Conservation (phyloP, 768 basidiomycete genomes). For the Termitomyces sp. region DNA sequence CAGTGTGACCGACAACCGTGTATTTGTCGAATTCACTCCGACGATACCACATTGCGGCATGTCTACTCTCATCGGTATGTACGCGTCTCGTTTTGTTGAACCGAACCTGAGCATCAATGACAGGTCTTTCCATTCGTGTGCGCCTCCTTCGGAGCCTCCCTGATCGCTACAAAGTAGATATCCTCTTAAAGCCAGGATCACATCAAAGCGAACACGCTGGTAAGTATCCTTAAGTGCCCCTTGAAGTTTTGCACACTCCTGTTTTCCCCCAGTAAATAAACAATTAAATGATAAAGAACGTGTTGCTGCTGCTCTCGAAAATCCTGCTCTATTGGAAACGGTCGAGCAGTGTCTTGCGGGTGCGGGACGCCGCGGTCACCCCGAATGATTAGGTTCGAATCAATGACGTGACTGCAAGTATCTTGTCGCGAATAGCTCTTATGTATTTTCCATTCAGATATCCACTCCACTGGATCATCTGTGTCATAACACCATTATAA, state of each 20-base stretch:
- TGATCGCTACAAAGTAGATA: conserved; percentile 91
- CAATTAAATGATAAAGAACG: conserved; percentile 99
- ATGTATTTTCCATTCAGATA: conserved; percentile 3
- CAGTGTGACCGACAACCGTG: conserved; percentile 48
- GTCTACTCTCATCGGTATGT: conserved; percentile 91
- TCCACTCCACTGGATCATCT: background rate
- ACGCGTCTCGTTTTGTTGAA: conserved; percentile 11
- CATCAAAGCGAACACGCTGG: conserved; percentile 94
- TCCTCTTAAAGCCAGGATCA: conserved; percentile 88
- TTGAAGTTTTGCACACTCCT: background rate
- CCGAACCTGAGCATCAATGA: conserved; percentile 6
- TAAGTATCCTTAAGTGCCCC: conserved; percentile 30
- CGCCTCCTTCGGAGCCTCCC: conserved; percentile 87
- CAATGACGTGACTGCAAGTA: background rate
- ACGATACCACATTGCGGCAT: conserved; percentile 97
- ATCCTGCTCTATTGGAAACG: conserved; percentile 78
- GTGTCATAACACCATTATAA: background rate
- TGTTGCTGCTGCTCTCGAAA: conserved; percentile 95
- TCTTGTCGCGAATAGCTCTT: conserved; percentile 11
- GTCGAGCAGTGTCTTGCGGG: conserved; percentile 65
- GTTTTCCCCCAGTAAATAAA: conserved; percentile 73
- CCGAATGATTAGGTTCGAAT: conserved; percentile 14
- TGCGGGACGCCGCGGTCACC: conserved; percentile 28
- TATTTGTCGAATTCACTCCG: conserved; percentile 92
- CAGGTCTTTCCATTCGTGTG: conserved; percentile 95